Percentiles rank a stretch among this genome's conserved stretches.
phyloP scores from a whole-genome alignment of 768 basidiomycete species.

The Calvatia gigantea region DNA sequence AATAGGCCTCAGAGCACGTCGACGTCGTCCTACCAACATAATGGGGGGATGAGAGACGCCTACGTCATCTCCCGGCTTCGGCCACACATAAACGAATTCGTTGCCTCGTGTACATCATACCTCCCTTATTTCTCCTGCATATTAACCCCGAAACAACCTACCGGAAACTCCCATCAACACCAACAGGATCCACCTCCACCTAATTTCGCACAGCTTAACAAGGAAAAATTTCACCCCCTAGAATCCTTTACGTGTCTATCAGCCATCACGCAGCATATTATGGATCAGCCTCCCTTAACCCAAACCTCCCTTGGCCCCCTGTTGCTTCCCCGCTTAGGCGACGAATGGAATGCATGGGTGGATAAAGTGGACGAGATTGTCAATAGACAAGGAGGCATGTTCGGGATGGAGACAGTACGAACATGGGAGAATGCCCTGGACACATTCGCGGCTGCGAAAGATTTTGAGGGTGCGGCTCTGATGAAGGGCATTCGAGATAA shows the following conservation, averaged over 20 bases:
- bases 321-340: conserved; percentile 58
- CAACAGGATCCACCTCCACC: conserved; percentile 27
- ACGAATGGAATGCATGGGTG: conserved; percentile 82
- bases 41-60: conserved; percentile 71
- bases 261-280: conserved; percentile 62
- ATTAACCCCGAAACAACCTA: conserved; percentile 23
- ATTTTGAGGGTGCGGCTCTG: conserved; percentile 28
- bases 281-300: conserved; percentile 64
- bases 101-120: conserved; percentile 74
- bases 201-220: conserved; percentile 45
- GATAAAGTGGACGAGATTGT: conserved; percentile 64
- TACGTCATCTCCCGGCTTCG: conserved; percentile 75
- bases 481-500: conserved; percentile 47
- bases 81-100: conserved; percentile 74
- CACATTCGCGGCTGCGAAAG: conserved; percentile 54
- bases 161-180: conserved; percentile 25
- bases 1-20: conserved; percentile 18
- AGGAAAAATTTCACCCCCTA: conserved; percentile 64
- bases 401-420: conserved; percentile 64
- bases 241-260: conserved; percentile 75
- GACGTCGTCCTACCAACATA: conserved; percentile 19
- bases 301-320: conserved; percentile 54
- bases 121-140: conserved; percentile 80
- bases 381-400: conserved; percentile 76
- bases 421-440: conserved; percentile 71